Evolutionary conservation across 2,329 filamentous ascomycete genomes (phyloP).

Genomic region (Botrytis byssoidea): DNA sequence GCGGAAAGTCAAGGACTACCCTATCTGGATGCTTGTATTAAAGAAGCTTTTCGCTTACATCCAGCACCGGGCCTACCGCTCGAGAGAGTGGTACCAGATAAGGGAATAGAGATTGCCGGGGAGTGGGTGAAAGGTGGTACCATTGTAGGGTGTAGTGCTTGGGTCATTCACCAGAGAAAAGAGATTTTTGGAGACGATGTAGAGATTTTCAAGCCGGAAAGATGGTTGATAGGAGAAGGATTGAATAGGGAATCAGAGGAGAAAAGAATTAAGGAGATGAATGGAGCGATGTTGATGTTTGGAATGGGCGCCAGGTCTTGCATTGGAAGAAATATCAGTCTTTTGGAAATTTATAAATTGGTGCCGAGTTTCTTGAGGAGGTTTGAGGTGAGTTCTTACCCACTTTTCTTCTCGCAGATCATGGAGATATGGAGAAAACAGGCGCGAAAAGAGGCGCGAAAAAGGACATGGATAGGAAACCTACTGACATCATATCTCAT

Average conservation of each 20-base stretch:
- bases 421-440: neutral
- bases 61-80: conserved; percentile 71
- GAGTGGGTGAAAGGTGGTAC: conserved; percentile 65
- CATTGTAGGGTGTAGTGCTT: conserved; percentile 71
- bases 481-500: neutral
- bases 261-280: conserved; percentile 62
- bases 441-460: neutral
- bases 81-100: conserved; percentile 67
- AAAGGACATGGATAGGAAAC: neutral
- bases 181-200: conserved; percentile 68
- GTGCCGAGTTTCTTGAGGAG: conserved; percentile 60
- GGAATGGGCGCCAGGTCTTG: conserved; percentile 70
- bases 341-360: conserved; percentile 63
- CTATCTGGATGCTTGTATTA: conserved; percentile 75
- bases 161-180: conserved; percentile 68
- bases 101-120: conserved; percentile 63
- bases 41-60: conserved; percentile 75
- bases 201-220: conserved; percentile 65
- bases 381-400: conserved; percentile 53
- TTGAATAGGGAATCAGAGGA: conserved; percentile 45
- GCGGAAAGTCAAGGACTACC: conserved; percentile 66
- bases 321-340: conserved; percentile 64
- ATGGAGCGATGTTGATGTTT: conserved; percentile 69
- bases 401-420: neutral
- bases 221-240: conserved; percentile 55